A percentile compares a stretch with the other conserved stretches of the same genome.
phyloP scores from a whole-genome alignment of 2,329 filamentous ascomycete species.

The Fusarium fujikuroi region DNA sequence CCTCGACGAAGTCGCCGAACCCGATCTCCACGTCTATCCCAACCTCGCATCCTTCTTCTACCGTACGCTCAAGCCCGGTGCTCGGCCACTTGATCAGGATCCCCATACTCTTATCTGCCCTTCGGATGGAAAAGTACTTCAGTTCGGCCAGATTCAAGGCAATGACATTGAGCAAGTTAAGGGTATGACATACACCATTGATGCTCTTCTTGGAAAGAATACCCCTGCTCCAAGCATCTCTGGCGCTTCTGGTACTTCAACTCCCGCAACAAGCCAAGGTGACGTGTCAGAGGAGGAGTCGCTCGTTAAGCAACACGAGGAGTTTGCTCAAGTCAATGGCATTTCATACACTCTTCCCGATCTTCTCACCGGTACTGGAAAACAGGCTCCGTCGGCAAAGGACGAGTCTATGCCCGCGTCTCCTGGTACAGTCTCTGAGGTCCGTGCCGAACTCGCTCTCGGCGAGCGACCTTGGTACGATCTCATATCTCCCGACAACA shows the following conservation, averaged over 20 bases:
- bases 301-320: conserved; percentile 81
- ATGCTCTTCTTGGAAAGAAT: conserved; percentile 83
- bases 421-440: conserved; percentile 80
- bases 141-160: conserved; percentile 90
- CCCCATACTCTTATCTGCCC: conserved; percentile 85
- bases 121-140: conserved; percentile 88
- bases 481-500: conserved; percentile 68
- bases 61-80: conserved; percentile 88
- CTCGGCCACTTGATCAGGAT: conserved; percentile 84
- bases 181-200: conserved; percentile 96
- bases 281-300: conserved; percentile 65
- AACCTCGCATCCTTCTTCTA: conserved; percentile 99
- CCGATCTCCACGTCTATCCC: conserved; percentile 87
- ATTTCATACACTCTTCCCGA: conserved; percentile 94
- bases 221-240: conserved; percentile 67
- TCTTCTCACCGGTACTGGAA: conserved; percentile 78
- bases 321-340: conserved; percentile 93
- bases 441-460: conserved; percentile 83
- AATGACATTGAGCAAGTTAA: conserved; percentile 99
- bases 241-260: conserved; percentile 47
- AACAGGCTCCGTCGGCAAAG: conserved; percentile 60
- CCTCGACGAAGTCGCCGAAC: conserved; percentile 86
- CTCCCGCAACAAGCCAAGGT: conserved; percentile 39
- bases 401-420: conserved; percentile 77
- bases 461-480: conserved; percentile 78